Percentiles rank a stretch among this genome's conserved stretches.
Conservation (phyloP, 371 early-diverging fungal genomes). For the Nematocida homosporus region DNA sequence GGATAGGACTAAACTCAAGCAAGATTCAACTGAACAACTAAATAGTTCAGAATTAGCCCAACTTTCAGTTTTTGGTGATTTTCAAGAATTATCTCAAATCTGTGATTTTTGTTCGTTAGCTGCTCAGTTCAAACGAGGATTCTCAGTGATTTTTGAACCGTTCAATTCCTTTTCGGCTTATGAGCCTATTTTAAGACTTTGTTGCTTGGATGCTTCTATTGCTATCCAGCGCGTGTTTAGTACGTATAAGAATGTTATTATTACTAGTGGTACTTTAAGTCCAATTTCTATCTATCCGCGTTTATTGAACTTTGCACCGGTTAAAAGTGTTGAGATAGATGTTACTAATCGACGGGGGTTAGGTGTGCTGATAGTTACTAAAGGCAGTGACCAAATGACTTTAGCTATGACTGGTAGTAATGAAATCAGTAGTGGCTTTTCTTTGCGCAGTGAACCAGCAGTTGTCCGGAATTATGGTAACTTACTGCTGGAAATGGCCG, state of each 20-base stretch:
- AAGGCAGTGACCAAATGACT: conserved; percentile 68
- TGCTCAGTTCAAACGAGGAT: conserved; percentile 89
- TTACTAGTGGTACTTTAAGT: conserved; percentile 96
- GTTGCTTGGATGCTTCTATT: conserved; percentile 91
- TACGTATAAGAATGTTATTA: conserved; percentile 87
- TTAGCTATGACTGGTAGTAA: conserved; percentile 39
- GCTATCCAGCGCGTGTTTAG: conserved; percentile 90
- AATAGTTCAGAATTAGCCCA: conserved; percentile 68
- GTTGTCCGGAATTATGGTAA: conserved; percentile 97
- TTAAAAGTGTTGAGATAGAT: conserved; percentile 77
- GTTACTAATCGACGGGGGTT: conserved; percentile 84
- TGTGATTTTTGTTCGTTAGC: conserved; percentile 89
- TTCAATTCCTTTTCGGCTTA: conserved; percentile 81
- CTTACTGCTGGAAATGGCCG: conserved; percentile 84
- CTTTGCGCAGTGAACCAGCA: conserved; percentile 90
- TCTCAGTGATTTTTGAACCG: conserved; percentile 91
- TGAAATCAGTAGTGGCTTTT: conserved; percentile 72
- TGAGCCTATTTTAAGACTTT: conserved; percentile 71
- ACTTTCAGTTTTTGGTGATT: conserved; percentile 80
- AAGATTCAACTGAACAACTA: no score
- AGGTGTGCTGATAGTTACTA: conserved; percentile 76
- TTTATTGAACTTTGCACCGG: conserved; percentile 79
- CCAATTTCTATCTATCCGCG: conserved; percentile 97
- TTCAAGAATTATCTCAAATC: conserved; percentile 75
- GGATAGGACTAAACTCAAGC: no score